phyloP scores from a whole-genome alignment of 192 early-diverging fungal species.

The Backusella psychrophila region DNA sequence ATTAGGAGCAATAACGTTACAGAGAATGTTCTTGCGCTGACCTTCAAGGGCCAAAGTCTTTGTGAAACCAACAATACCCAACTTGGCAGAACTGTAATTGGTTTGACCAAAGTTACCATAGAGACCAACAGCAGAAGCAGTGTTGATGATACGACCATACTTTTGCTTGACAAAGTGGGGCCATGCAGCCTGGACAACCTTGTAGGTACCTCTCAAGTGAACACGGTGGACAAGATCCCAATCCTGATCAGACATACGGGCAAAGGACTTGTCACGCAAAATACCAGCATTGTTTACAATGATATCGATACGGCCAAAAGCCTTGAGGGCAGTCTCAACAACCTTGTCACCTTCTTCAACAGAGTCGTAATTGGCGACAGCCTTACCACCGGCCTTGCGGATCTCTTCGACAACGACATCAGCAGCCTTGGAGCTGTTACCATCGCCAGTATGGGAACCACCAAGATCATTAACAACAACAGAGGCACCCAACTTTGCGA shows the following conservation, averaged over 20 bases:
- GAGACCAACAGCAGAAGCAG: conserved; percentile 88
- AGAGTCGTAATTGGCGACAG: conserved; percentile 90
- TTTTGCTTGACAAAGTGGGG: conserved; percentile 92
- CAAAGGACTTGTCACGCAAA: conserved; percentile 93
- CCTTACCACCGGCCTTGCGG: conserved; percentile 75
- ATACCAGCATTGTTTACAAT: conserved; percentile 98
- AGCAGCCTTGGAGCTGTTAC: conserved; percentile 46
- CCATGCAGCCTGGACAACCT: conserved; percentile 94
- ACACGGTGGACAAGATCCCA: conserved; percentile 93
- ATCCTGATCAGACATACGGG: conserved; percentile 84
- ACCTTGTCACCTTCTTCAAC: conserved; percentile 97
- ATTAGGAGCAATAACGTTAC: conserved; percentile 95
- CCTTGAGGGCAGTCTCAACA: conserved; percentile 86
- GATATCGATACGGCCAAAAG: conserved; percentile 78
- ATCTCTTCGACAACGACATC: conserved; percentile 86
- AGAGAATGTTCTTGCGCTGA: conserved; percentile 84
- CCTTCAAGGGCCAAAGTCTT: conserved; percentile 94
- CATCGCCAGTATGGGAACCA: conserved; percentile 47
- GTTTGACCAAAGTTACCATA: conserved; percentile 86
- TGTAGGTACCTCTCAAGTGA: conserved; percentile 93
- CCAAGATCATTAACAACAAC: conserved; percentile 93
- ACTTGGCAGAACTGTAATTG: conserved; percentile 69
- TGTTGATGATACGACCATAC: conserved; percentile 95
- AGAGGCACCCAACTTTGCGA: conserved; percentile 79
- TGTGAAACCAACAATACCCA: conserved; percentile 86